These are phyloP conservation scores for Gaertneriomyces semiglobifer DNA, from an alignment of 192 early-diverging fungal species.

Conservation along the genomic window DNA sequence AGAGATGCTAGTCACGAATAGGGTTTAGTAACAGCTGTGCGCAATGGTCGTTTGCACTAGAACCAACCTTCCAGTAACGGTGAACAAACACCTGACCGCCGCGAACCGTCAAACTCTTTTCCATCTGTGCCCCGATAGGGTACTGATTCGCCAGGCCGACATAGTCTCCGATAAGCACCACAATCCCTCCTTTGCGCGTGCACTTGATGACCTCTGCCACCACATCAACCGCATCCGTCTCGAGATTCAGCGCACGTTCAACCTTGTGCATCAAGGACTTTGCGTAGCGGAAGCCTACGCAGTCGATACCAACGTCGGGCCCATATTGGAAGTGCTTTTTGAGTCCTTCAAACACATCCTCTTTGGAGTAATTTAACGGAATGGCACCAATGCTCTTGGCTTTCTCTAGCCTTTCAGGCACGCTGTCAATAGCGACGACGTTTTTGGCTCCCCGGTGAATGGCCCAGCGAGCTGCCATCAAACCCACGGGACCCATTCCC, in stretches of 20 bases:
- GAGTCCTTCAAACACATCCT: slow-evolving; percentile 33
- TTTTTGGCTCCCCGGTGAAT: slow-evolving; percentile 34
- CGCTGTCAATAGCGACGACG: slow-evolving; percentile 44
- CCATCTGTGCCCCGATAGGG: slow-evolving; percentile 29
- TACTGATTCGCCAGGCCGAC: slow-evolving; percentile 30
- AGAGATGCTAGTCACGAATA: slow-evolving; percentile 3
- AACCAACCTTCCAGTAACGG: slow-evolving; percentile 40
- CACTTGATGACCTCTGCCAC: slow-evolving; percentile 42
- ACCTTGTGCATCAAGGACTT: slow-evolving; percentile 43
- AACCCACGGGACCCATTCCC: slow-evolving; percentile 55
- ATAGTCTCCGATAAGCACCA: slow-evolving; percentile 50
- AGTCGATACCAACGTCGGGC: slow-evolving; percentile 47
- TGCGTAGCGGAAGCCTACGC: slow-evolving; percentile 53
- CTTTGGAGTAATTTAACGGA: slow-evolving; percentile 14
- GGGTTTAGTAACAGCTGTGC: not conserved
- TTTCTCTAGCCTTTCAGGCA: slow-evolving; percentile 21
- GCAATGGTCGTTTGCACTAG: not conserved
- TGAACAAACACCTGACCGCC: slow-evolving; percentile 47
- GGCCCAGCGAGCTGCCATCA: slow-evolving; percentile 33
- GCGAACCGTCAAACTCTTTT: slow-evolving; percentile 25
- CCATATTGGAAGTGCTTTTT: slow-evolving; percentile 38
- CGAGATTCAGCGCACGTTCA: slow-evolving; percentile 40
- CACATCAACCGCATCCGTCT: slow-evolving; percentile 51
- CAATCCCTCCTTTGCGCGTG: slow-evolving; percentile 41
- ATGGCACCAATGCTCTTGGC: slow-evolving; percentile 36